Evolutionary conservation across 257 asterid genomes (phyloP).

Genomic region (Solanum chmielewskii): DNA sequence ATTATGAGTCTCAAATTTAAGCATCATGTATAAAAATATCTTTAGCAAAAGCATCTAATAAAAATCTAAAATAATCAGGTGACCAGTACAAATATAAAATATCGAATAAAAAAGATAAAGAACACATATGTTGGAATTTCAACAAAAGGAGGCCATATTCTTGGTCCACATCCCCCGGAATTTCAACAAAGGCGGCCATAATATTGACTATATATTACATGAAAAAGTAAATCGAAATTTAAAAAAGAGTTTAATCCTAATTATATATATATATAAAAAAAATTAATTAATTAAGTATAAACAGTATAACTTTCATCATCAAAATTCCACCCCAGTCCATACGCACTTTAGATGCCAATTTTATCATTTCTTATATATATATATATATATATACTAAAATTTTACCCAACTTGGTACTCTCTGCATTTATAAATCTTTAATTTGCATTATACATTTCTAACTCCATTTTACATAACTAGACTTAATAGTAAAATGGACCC

Average conservation of each 20-base stretch:
- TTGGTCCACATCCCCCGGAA: background rate
- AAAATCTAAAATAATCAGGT: no score
- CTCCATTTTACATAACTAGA: background rate
- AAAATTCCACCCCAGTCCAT: background rate
- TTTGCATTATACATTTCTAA: background rate
- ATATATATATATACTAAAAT: background rate
- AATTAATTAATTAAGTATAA: no score
- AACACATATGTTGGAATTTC: background rate
- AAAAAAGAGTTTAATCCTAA: no score
- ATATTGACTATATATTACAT: background rate
- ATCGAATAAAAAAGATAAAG: no score
- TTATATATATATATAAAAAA: no score
- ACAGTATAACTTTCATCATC: no score
- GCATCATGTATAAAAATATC: no score
- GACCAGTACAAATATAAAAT: no score
- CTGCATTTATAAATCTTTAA: background rate
- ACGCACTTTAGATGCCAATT: background rate
- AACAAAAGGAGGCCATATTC: background rate
- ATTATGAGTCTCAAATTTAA: fast-evolving
- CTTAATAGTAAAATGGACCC: background rate
- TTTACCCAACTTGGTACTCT: background rate
- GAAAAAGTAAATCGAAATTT: no score
- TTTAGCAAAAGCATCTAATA: no score
- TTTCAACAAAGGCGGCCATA: background rate
- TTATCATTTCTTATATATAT: no score